Evolutionary conservation across 352 stramenopile genomes (phyloP), one percentile per base, ranked within the genome.

Genomic region (Aphanomyces euteiches): DNA sequence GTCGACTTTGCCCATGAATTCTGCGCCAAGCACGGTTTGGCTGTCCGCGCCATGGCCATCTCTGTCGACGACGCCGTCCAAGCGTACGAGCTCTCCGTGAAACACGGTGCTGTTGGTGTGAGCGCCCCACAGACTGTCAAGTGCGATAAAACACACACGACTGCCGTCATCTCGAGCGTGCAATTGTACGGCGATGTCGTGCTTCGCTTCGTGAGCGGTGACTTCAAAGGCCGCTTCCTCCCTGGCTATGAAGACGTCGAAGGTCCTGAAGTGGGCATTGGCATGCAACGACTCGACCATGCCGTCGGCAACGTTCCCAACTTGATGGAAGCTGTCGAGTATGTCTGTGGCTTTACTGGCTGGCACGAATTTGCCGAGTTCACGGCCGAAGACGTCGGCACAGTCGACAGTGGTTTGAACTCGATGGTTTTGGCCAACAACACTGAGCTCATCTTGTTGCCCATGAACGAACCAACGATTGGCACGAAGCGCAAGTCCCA

Each of bases 301-400:
- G 87, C 83, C 65, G 90, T 97, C 21, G 88, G 87, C 38, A 97
- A 97, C 80, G 89, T 97, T 43, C 90, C 86, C 13, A 90, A 92
- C 17, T 73, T 96, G 67, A 74, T 90, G 34, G 89, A 96, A 48
- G 81, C 85, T 0, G 80, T 93, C 43, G 78, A 91, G 73, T 90
- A 96, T 79, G 77, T 96, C 59, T 90, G 83, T 67, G 58, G 67
- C 59, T 90, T 89, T 59, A 82, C 83, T 8, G 90, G 85, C 15
- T 97, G 96, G 78, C 90, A 97, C 76, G 79, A 96, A 71, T 98
- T 98, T 77, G 87, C 91, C 37, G 93, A 98, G 83, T 98, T 98
- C 74, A 96, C 88, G 39, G 79, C 92, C 17, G 89, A 97, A 68
- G 93, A 98, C 68, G 89, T 98, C 12, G 95, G 95, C 53, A 98